Evolutionary conservation across 108 stramenopile genomes (phyloP).

Genomic region (Parietichytrium sp.): DNA sequence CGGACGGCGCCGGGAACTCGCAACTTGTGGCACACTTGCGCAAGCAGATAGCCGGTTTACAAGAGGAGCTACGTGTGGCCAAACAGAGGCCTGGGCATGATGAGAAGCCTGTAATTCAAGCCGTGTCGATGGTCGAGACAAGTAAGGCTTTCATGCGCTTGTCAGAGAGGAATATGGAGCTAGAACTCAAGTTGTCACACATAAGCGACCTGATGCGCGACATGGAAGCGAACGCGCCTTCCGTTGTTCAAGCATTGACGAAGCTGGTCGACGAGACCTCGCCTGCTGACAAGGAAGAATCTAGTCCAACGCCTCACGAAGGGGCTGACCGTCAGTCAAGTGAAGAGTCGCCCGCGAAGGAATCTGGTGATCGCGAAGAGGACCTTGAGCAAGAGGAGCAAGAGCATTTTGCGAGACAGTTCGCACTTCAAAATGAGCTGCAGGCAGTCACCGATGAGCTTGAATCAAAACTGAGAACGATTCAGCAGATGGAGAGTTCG

Average conservation of each 20-base stretch:
- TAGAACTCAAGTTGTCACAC: background rate
- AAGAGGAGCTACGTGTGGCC: slow-evolving; percentile 6
- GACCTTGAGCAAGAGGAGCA: background rate
- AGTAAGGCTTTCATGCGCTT: background rate
- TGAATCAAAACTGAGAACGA: background rate
- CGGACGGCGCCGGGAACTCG: background rate
- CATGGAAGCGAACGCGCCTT: too few relatives aligned
- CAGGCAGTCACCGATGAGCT: background rate
- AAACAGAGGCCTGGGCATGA: too few relatives aligned
- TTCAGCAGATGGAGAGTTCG: background rate
- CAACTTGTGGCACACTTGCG: slow-evolving; percentile 15
- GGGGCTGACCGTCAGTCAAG: too few relatives aligned
- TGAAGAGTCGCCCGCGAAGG: too few relatives aligned
- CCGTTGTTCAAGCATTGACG: too few relatives aligned
- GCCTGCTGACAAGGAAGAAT: too few relatives aligned
- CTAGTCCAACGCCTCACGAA: too few relatives aligned
- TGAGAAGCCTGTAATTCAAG: too few relatives aligned
- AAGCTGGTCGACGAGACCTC: too few relatives aligned
- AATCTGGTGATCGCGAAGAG: too few relatives aligned
- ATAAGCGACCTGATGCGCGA: background rate
- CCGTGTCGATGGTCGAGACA: background rate
- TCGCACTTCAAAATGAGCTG: background rate
- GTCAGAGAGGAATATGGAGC: background rate
- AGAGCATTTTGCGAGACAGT: slow-evolving; percentile 1
- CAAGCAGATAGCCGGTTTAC: background rate